Evolutionary conservation across 257 asterid genomes (phyloP).

Genomic region (Ajuga chamaepitys): DNA sequence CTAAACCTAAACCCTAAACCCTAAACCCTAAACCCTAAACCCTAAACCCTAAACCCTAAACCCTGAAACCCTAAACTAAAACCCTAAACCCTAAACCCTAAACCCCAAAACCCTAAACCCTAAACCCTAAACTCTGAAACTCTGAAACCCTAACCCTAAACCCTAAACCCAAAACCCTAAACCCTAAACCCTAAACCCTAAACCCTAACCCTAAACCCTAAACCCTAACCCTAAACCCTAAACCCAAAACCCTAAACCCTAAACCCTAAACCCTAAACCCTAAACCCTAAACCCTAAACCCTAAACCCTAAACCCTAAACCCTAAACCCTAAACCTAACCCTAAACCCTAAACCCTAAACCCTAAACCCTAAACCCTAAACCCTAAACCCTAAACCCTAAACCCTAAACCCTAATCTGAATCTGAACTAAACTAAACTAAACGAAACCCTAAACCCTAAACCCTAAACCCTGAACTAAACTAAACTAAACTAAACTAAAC

Average conservation of each 20-base stretch:
- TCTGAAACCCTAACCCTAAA: conserved; percentile 11
- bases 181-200: conserved; percentile 9
- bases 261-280: conserved; percentile 5
- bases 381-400: conserved; percentile 7
- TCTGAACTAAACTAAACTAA: conserved; percentile 6
- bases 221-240: conserved; percentile 1
- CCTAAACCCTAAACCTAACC: not conserved
- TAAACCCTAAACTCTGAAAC: no score
- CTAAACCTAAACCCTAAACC: not conserved
- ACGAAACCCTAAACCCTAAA: not conserved
- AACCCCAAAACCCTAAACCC: conserved; percentile 7
- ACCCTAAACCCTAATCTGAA: not conserved
- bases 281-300: conserved; percentile 4
- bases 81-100: no score
- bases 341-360: conserved; percentile 9
- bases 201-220: not conserved
- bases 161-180: conserved; percentile 5
- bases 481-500: no score
- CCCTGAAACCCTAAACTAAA: no score
- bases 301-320: conserved; percentile 3
- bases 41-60: not conserved
- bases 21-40: not conserved
- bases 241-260: conserved; percentile 13
- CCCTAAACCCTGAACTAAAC: not conserved
- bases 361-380: conserved; percentile 10